Percentiles rank a stretch among this genome's conserved stretches.
Conservation (phyloP, 257 asterid species). For the Gynochthodes officinalis region DNA sequence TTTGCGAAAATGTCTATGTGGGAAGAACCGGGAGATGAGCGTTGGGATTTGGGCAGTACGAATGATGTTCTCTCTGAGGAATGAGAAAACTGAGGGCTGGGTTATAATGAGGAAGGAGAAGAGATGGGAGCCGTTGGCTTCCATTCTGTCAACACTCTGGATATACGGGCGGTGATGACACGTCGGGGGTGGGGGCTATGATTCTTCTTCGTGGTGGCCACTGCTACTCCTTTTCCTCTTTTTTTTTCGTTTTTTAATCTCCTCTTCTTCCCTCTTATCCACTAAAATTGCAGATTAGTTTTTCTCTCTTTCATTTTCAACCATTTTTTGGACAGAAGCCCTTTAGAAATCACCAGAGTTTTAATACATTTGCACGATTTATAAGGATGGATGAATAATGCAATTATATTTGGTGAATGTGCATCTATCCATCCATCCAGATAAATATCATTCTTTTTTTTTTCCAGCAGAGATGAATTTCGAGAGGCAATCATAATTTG, state of each 20-base stretch:
- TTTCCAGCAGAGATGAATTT: no score
- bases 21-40: no score
- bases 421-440: no score
- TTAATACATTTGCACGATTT: no score
- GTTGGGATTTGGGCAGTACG: no score
- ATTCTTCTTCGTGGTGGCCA: slow-evolving; percentile 27
- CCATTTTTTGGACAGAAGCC: not conserved
- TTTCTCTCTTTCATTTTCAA: not conserved
- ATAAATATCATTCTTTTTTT: no score
- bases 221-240: slow-evolving; percentile 27
- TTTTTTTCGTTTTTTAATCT: slow-evolving; percentile 7
- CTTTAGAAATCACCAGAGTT: no score
- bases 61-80: no score
- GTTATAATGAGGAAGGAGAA: slow-evolving; percentile 24
- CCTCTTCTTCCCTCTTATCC: no score
- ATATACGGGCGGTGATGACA: slow-evolving; percentile 27
- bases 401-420: no score
- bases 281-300: not conserved
- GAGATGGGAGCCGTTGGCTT: slow-evolving; percentile 24
- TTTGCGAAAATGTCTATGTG: not conserved
- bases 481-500: no score
- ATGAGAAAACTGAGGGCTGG: slow-evolving; percentile 9
- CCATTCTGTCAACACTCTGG: slow-evolving; percentile 7
- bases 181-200: slow-evolving; percentile 24
- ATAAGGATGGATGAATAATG: no score